These are phyloP conservation scores for Aureobasidium mangrovei DNA, from an alignment of 2,329 filamentous ascomycete species.

Conservation along the genomic window DNA sequence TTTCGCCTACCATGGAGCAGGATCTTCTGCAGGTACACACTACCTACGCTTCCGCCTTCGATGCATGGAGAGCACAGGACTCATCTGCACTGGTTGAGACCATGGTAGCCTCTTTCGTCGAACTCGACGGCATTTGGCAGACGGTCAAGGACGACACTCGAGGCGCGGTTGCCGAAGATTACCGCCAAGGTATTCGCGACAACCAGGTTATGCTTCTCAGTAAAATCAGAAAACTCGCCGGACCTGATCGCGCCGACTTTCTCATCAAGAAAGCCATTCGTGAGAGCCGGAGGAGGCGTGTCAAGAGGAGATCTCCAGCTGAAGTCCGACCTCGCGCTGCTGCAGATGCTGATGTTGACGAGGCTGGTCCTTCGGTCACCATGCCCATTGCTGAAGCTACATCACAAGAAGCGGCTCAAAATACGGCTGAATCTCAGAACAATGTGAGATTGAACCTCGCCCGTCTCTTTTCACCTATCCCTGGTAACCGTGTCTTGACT, in stretches of 20 bases:
- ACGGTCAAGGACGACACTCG: constrained; percentile 72
- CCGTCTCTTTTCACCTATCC: constrained; percentile 52
- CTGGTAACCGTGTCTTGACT: constrained; percentile 64
- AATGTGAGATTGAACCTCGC: constrained; percentile 3
- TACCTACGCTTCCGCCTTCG: constrained; percentile 69
- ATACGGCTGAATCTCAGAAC: not conserved
- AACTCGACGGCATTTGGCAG: constrained; percentile 74
- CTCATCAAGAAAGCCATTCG: constrained; percentile 67
- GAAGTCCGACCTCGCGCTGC: constrained; percentile 63
- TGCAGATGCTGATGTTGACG: constrained; percentile 18
- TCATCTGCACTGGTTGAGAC: constrained; percentile 69
- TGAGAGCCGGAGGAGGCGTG: constrained; percentile 57
- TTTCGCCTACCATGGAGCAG: constrained; percentile 53
- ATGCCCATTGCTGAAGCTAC: constrained; percentile 18
- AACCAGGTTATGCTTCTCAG: constrained; percentile 74
- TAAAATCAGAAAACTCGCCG: constrained; percentile 68
- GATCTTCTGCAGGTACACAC: constrained; percentile 61
- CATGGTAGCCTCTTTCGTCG: constrained; percentile 80
- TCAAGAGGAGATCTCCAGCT: constrained; percentile 56
- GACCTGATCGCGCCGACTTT: constrained; percentile 59
- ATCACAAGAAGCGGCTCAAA: not conserved
- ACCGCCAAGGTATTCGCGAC: constrained; percentile 69
- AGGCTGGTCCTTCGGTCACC: constrained; percentile 14
- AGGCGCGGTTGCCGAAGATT: constrained; percentile 64
- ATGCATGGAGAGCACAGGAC: constrained; percentile 75